phyloP scores from a whole-genome alignment of 202 grass and related monocot genomes.

The Zizania palustris region DNA sequence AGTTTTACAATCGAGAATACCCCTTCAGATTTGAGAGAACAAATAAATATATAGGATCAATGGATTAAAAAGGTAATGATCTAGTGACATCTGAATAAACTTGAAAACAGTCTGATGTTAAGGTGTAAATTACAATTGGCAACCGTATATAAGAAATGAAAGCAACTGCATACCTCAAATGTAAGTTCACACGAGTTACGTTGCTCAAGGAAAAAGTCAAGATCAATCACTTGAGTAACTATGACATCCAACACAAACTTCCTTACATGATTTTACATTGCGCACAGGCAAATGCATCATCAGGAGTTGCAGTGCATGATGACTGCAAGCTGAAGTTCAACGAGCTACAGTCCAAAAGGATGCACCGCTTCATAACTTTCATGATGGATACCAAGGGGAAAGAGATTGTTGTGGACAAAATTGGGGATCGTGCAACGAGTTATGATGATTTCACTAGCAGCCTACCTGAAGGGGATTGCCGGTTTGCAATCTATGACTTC shows the following conservation, averaged over 20 bases:
- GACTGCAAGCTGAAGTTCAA: slow-evolving; percentile 61
- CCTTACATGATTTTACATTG: neutral
- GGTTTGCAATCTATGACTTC: slow-evolving; percentile 63
- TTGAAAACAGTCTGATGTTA: neutral
- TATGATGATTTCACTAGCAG: slow-evolving; percentile 53
- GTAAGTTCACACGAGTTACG: neutral
- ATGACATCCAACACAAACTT: neutral
- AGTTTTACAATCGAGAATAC: neutral
- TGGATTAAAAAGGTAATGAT: neutral
- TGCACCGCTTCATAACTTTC: slow-evolving; percentile 59
- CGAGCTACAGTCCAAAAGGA: slow-evolving; percentile 70
- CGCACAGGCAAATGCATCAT: slow-evolving; percentile 53
- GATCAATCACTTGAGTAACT: neutral
- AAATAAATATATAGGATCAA: neutral
- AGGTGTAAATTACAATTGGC: neutral
- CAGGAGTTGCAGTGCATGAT: slow-evolving; percentile 56
- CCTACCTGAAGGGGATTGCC: slow-evolving; percentile 62
- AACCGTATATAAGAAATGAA: neutral
- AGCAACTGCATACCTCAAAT: neutral
- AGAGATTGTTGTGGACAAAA: slow-evolving; percentile 56
- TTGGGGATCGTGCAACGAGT: slow-evolving; percentile 41
- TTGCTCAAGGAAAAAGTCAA: neutral
- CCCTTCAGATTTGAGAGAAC: neutral
- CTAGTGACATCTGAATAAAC: neutral
- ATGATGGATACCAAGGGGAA: slow-evolving; percentile 53